phyloP scores from a whole-genome alignment of 1,139 yeast species.

The Sugiyamaella japonica region DNA sequence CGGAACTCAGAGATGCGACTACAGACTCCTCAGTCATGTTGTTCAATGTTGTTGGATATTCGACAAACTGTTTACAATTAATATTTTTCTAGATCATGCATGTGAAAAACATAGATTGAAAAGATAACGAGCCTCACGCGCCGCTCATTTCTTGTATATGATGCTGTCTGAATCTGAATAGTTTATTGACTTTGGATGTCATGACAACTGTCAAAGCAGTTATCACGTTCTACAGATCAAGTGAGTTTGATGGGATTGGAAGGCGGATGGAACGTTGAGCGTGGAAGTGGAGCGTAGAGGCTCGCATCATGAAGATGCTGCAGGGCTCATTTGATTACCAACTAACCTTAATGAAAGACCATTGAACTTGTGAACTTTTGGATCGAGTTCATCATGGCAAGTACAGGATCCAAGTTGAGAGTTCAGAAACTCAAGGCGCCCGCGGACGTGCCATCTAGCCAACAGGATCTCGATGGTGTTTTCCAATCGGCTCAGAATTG shows the following conservation, averaged over 20 bases:
- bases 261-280: too few relatives aligned
- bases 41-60: background rate
- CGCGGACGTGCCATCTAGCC: conserved; percentile 1
- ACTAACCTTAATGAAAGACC: too few relatives aligned
- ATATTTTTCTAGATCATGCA: conserved; percentile 2
- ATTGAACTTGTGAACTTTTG: too few relatives aligned
- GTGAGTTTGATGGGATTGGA: too few relatives aligned
- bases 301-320: background rate
- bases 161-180: too few relatives aligned
- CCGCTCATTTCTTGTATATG: background rate
- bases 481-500: conserved; percentile 26
- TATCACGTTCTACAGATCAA: too few relatives aligned
- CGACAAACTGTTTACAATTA: background rate
- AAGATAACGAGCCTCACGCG: background rate
- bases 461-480: conserved; percentile 19
- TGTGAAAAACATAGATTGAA: background rate
- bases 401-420: conserved; percentile 3
- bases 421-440: conserved; percentile 4
- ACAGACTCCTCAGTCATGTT: background rate
- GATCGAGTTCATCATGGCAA: too few relatives aligned
- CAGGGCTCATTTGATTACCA: background rate
- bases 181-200: too few relatives aligned
- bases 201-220: too few relatives aligned
- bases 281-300: too few relatives aligned
- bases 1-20: conserved; percentile 42